Base-by-base conservation (phyloP, 192 early-diverging fungal genomes). In the Mortierella alpina region DNA sequence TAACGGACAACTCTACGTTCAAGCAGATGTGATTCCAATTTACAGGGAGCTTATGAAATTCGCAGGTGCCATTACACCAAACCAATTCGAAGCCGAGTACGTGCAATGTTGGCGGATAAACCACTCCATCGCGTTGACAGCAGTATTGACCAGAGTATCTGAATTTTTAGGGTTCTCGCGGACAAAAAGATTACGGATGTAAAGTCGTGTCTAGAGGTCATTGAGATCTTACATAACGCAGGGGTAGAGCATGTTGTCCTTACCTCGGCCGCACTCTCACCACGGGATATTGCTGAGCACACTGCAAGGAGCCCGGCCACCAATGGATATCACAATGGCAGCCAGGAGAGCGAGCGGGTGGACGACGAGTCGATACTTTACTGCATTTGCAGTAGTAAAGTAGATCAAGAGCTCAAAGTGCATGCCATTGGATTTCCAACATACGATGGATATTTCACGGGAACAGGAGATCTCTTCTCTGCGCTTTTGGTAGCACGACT, bases 391-490 rank as follows among this genome's bases (percentile, higher is more conserved):
- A 67, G 68, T 31, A 82, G 60, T 46, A 48, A 41, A 58, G 12
- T 2, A 14, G 18, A 52, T 15, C 50, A 59, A 15, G 45, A 72
- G 2, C 53, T 61, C 47, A 68, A 84, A 17, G 86, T 86, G 50
- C 94, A 94, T 73, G 68, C 77, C 7, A 95, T 98, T 59, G 67
- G 85, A 7, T 96, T 96, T 66, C 93, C 93, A 9, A 88, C 90
- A 11, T 90, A 94, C 41, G 66, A 83, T 2, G 94, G 90, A 1
- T 90, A 90, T 60, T 98, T 96, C 75, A 96, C 95, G 2, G 97
- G 97, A n/a, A 94, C 97, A 0, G 97, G 97, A 55, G 97, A 98
- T 71, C 64, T 98, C 17, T 95, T 96, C 66, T 87, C 94, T 2
- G 92, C 95, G 0, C 65, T 97, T 18, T 63, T 92, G 11, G 72